Evolutionary conservation across 2,329 filamentous ascomycete genomes (phyloP).

Genomic region (Cladosporium sp.): DNA sequence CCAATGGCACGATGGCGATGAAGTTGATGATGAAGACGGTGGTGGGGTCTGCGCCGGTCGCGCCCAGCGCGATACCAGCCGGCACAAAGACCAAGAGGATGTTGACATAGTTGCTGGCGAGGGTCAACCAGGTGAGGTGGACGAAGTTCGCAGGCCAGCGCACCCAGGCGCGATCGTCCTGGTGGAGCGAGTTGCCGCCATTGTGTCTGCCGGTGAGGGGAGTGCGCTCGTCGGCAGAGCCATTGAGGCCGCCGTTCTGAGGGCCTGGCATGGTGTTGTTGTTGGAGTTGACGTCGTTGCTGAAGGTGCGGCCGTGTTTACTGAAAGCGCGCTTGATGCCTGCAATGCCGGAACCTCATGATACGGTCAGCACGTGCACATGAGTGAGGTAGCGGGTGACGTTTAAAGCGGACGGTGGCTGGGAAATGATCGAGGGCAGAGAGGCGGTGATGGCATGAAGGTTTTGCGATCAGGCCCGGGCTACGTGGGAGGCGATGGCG

Average conservation of each 20-base stretch:
- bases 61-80: conserved; percentile 69
- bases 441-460: conserved; percentile 17
- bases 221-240: conserved; percentile 31
- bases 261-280: conserved; percentile 18
- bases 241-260: conserved; percentile 19
- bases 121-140: conserved; percentile 45
- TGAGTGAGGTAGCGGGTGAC: not conserved
- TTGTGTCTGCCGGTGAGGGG: conserved; percentile 29
- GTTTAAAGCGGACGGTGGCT: not conserved
- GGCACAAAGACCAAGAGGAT: conserved; percentile 73
- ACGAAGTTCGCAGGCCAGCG: conserved; percentile 36
- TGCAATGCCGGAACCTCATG: conserved; percentile 17
- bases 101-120: conserved; percentile 63
- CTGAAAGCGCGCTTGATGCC: conserved; percentile 29
- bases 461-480: not conserved
- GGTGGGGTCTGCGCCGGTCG: conserved; percentile 63
- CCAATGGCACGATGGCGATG: conserved; percentile 86
- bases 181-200: conserved; percentile 25
- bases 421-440: not conserved
- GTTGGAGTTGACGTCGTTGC: conserved; percentile 23
- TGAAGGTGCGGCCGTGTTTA: conserved; percentile 30
- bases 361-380: conserved; percentile 17
- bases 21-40: conserved; percentile 83
- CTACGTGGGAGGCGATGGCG: not conserved
- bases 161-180: conserved; percentile 38